Percentiles rank a stretch among this genome's conserved stretches.
These are phyloP conservation scores for Pseudogymnoascus sp. DNA, from an alignment of 2,329 filamentous ascomycete species.

Conservation along the genomic window DNA sequence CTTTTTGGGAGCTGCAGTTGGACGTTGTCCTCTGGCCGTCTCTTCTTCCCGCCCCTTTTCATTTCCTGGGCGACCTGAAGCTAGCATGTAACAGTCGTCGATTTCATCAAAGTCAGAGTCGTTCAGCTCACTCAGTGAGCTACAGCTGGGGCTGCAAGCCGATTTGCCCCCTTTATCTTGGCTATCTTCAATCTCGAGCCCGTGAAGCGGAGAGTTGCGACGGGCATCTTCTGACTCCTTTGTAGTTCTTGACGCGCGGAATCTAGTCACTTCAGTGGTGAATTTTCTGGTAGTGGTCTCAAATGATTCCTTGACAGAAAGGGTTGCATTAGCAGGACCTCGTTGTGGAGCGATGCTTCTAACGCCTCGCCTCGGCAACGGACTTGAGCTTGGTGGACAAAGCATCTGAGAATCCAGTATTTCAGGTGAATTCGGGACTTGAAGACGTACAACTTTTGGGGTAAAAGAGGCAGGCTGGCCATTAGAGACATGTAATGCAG, in stretches of 20 bases:
- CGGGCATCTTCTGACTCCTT: no score
- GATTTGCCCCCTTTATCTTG: not conserved
- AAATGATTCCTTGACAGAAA: not conserved
- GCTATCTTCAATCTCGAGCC: not conserved
- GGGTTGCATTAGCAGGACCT: not conserved
- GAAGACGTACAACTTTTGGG: not conserved
- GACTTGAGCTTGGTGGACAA: not conserved
- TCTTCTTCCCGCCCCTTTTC: not conserved
- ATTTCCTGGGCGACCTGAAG: not conserved
- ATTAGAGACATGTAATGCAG: no score
- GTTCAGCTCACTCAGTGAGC: not conserved
- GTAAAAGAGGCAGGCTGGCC: not conserved
- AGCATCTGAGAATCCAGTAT: not conserved
- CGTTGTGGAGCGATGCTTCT: not conserved
- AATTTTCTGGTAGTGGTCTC: no score
- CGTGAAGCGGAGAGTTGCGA: no score
- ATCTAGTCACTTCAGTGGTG: not conserved
- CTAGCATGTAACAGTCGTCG: not conserved
- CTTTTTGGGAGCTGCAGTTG: not conserved
- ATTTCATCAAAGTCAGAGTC: not conserved
- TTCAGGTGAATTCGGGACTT: not conserved
- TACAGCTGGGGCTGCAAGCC: not conserved
- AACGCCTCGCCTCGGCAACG: slow-evolving; percentile 24
- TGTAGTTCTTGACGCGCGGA: not conserved
- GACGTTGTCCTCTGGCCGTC: not conserved